phyloP scores from a whole-genome alignment of 2,329 filamentous ascomycete species.

The Aspergillus tamarii region DNA sequence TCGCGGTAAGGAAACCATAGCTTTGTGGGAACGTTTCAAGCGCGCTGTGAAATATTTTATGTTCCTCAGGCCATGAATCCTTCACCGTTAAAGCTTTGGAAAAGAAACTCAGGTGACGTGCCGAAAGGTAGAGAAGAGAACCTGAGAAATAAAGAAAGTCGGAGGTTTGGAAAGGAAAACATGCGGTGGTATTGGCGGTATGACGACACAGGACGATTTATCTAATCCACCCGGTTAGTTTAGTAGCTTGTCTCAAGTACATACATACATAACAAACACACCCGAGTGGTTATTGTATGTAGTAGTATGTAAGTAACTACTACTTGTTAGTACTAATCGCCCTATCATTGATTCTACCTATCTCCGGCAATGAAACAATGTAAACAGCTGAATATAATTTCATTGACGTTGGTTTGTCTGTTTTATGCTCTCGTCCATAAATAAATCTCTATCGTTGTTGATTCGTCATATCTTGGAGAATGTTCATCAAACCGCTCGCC shows the following conservation, averaged over 20 bases:
- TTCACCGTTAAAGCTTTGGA: neutral
- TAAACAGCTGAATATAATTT: neutral
- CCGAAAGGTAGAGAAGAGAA: neutral
- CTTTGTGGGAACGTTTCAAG: constrained; percentile 2
- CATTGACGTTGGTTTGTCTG: neutral
- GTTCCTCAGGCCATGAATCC: neutral
- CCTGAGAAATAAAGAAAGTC: neutral
- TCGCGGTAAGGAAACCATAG: constrained; percentile 39
- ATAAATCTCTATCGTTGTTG: constrained; percentile 17
- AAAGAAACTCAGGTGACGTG: neutral
- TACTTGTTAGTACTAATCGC: too few relatives aligned
- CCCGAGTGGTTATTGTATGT: too few relatives aligned
- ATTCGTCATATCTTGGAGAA: constrained; percentile 35
- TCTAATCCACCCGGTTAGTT: neutral
- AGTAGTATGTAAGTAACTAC: too few relatives aligned
- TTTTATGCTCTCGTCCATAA: neutral
- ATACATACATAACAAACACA: too few relatives aligned
- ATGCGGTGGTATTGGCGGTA: neutral
- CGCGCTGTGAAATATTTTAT: neutral
- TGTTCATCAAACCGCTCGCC: constrained; percentile 34
- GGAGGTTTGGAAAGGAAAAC: neutral
- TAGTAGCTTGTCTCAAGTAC: neutral
- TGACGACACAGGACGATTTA: neutral
- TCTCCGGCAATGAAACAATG: neutral
- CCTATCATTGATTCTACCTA: neutral